These are phyloP conservation scores for Leishmania arabica DNA, from an alignment of 208 protist genomes.

Conservation along the genomic window DNA sequence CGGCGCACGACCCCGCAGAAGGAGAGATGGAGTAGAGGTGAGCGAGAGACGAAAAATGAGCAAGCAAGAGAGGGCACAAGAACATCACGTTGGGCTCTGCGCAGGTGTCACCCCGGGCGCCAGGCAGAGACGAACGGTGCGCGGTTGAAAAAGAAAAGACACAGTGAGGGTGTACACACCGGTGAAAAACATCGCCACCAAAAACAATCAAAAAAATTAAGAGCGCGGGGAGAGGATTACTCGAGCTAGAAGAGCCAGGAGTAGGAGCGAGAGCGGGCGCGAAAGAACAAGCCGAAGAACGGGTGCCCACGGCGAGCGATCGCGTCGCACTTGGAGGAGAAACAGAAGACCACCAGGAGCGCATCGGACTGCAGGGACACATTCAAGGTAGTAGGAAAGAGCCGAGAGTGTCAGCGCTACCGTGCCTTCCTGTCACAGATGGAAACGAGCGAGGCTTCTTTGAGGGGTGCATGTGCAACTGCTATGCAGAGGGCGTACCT, in stretches of 20 bases:
- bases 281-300: not conserved
- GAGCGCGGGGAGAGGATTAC: not conserved
- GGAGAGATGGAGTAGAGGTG: not conserved
- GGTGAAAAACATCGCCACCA: not conserved
- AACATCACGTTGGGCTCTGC: not conserved
- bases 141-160: too few species aligned
- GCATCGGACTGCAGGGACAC: not conserved
- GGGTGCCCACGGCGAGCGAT: not conserved
- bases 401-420: not conserved
- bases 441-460: not conserved
- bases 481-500: not conserved
- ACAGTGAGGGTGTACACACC: not conserved
- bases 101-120: not conserved
- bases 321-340: not conserved
- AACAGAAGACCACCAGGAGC: not conserved
- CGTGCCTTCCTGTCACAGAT: not conserved
- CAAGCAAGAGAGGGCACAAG: not conserved
- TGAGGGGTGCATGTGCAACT: not conserved
- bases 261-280: not conserved
- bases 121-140: not conserved
- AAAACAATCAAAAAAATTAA: not conserved
- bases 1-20: not conserved
- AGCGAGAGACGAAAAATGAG: not conserved
- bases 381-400: not conserved
- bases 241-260: not conserved